A percentile compares a stretch with the other conserved stretches of the same genome.
Evolutionary conservation across 2,329 filamentous ascomycete genomes (phyloP).

Genomic region (Monosporascus ibericus): DNA sequence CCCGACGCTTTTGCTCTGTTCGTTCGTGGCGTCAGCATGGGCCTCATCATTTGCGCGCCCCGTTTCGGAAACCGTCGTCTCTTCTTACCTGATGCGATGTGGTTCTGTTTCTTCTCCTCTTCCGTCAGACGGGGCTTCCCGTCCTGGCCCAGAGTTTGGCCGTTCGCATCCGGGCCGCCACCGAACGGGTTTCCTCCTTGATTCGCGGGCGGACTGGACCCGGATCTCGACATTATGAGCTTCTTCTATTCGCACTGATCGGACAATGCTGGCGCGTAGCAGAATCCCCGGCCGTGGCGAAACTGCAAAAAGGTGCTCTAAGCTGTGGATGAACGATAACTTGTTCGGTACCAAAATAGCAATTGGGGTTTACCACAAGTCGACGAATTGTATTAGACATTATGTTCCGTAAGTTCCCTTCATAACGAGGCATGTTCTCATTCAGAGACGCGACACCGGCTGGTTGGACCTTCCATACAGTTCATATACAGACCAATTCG

Average conservation of each 20-base stretch:
- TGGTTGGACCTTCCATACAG: too few relatives aligned
- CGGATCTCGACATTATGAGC: neutral
- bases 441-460: neutral
- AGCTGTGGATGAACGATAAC: neutral
- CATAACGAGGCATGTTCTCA: neutral
- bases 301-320: neutral
- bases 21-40: neutral
- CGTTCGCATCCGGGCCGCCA: constrained; percentile 1
- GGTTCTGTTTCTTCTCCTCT: constrained; percentile 50
- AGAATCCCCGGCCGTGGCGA: too few relatives aligned
- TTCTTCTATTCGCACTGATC: too few relatives aligned
- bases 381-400: neutral
- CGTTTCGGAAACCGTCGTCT: neutral
- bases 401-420: neutral
- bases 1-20: constrained; percentile 53
- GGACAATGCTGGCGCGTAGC: too few relatives aligned
- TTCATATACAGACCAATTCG: neutral
- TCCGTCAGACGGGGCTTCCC: constrained; percentile 47
- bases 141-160: constrained; percentile 24
- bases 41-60: neutral
- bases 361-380: neutral
- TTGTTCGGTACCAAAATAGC: too few relatives aligned
- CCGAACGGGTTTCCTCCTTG: neutral
- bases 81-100: constrained; percentile 45
- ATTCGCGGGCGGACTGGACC: neutral